phyloP scores from a whole-genome alignment of 345 rosid genomes.

The Populus pruinosa region DNA sequence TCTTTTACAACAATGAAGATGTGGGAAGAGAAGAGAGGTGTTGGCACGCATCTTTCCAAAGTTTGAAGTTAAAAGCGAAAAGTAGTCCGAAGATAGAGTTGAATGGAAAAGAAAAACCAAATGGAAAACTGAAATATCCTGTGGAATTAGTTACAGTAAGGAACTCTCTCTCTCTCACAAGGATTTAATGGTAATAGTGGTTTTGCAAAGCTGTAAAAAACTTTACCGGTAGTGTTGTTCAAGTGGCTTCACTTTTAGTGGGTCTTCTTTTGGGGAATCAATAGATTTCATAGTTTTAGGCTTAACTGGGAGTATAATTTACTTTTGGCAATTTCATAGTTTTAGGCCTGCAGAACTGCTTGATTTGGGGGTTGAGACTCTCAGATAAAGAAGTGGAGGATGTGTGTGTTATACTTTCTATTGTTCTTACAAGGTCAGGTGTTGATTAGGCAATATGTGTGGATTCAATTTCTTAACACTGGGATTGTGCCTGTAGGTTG shows the following conservation, averaged over 20 bases:
- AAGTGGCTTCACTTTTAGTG: conserved; percentile 1
- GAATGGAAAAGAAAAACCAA: conserved; percentile 39
- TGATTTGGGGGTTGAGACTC: not conserved
- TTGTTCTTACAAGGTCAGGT: not conserved
- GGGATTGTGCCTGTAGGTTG: conserved; percentile 47
- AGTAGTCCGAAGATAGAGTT: conserved; percentile 32
- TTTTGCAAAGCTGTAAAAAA: not conserved
- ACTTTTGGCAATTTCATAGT: not conserved
- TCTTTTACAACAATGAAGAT: conserved; percentile 40
- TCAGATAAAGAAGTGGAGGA: not conserved
- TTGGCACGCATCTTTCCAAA: conserved; percentile 81
- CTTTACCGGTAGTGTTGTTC: not conserved
- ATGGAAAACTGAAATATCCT: conserved; percentile 44
- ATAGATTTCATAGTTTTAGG: not conserved
- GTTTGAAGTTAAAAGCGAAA: conserved; percentile 52
- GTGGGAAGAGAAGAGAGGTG: conserved; percentile 72
- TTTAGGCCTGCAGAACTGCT: not conserved
- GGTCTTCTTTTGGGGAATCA: not conserved
- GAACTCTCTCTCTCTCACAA: not conserved
- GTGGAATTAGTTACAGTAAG: conserved; percentile 77
- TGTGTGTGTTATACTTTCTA: not conserved
- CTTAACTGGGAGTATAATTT: not conserved
- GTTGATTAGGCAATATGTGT: not conserved
- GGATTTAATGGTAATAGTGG: not conserved
- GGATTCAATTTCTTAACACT: not conserved